Evolutionary conservation across 352 stramenopile genomes (phyloP).

Genomic region (Phytophthora chlamydospora): DNA sequence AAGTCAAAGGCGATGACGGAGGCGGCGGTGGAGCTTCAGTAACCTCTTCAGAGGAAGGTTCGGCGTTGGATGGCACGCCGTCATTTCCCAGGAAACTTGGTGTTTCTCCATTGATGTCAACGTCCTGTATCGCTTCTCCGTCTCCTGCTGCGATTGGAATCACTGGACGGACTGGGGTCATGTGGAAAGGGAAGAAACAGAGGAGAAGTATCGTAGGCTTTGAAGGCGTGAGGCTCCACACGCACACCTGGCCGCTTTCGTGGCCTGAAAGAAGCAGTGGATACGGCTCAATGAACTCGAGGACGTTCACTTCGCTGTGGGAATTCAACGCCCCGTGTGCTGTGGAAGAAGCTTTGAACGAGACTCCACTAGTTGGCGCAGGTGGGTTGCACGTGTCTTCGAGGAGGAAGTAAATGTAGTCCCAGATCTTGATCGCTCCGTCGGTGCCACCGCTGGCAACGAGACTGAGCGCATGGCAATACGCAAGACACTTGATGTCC

Average conservation of each 20-base stretch:
- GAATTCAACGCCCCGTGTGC: conserved; percentile 1
- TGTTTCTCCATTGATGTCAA: background rate
- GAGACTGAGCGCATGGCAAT: conserved; percentile 73
- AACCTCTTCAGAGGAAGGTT: no score
- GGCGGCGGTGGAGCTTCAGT: background rate
- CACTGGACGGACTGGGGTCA: conserved; percentile 21
- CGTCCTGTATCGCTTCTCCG: background rate
- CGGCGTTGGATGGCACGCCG: no score
- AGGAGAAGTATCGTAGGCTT: conserved; percentile 50
- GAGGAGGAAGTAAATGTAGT: conserved; percentile 86
- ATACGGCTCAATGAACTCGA: conserved; percentile 81
- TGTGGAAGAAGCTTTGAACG: conserved; percentile 15
- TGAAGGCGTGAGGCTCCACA: conserved; percentile 62
- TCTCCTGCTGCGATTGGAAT: background rate
- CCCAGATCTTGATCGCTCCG: conserved; percentile 82
- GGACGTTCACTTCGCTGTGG: conserved; percentile 59
- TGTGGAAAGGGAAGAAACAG: conserved; percentile 46
- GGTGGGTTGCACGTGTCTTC: conserved; percentile 56
- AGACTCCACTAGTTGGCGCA: conserved; percentile 8
- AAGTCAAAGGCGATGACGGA: conserved; percentile 26
- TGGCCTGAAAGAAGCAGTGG: conserved; percentile 71
- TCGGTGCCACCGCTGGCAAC: conserved; percentile 68
- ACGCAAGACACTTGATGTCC: conserved; percentile 82
- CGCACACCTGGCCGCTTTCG: conserved; percentile 69
- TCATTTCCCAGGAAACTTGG: background rate